A percentile compares a stretch with the other conserved stretches of the same genome.
Conservation (phyloP, 495 filamentous ascomycete genomes). For the Tricharina praecox region DNA sequence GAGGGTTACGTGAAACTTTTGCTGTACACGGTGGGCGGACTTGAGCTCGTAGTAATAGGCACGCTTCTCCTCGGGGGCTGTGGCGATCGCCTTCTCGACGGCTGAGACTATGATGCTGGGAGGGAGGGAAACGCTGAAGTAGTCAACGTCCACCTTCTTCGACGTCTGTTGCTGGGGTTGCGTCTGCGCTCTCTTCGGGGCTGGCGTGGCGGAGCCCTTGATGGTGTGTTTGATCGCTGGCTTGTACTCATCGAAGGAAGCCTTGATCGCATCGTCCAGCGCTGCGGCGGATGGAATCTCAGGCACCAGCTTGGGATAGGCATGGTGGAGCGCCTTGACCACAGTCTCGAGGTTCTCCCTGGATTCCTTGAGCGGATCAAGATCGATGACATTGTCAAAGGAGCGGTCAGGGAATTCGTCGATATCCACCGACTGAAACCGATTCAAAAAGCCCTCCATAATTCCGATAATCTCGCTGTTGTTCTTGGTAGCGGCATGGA, state of each 20-base stretch:
- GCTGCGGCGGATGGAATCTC: constrained; percentile 55
- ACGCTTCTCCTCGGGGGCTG: constrained; percentile 16
- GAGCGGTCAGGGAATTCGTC: constrained; percentile 47
- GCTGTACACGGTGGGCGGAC: constrained; percentile 54
- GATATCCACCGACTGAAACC: constrained; percentile 62
- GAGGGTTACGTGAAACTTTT: constrained; percentile 82
- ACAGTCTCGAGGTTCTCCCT: constrained; percentile 74
- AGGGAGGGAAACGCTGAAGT: constrained; percentile 47
- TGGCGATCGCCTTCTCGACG: not conserved
- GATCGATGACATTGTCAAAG: constrained; percentile 71
- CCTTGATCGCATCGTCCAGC: constrained; percentile 63
- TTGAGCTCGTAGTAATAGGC: constrained; percentile 63
- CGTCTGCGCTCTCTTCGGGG: constrained; percentile 29
- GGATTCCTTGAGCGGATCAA: constrained; percentile 59
- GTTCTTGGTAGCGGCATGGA: constrained; percentile 58
- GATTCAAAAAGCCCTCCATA: constrained; percentile 82
- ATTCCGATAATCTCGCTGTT: constrained; percentile 59
- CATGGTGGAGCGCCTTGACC: constrained; percentile 46
- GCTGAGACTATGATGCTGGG: not conserved
- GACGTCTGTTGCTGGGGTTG: constrained; percentile 17
- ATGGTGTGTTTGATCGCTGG: constrained; percentile 61
- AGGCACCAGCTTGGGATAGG: constrained; percentile 58
- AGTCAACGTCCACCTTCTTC: constrained; percentile 46
- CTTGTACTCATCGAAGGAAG: constrained; percentile 45
- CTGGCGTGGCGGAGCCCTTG: constrained; percentile 28